Evolutionary conservation across 768 basidiomycete genomes (phyloP), one percentile per base, ranked within the genome.

Genomic region (Phaeotremella skinneri): DNA sequence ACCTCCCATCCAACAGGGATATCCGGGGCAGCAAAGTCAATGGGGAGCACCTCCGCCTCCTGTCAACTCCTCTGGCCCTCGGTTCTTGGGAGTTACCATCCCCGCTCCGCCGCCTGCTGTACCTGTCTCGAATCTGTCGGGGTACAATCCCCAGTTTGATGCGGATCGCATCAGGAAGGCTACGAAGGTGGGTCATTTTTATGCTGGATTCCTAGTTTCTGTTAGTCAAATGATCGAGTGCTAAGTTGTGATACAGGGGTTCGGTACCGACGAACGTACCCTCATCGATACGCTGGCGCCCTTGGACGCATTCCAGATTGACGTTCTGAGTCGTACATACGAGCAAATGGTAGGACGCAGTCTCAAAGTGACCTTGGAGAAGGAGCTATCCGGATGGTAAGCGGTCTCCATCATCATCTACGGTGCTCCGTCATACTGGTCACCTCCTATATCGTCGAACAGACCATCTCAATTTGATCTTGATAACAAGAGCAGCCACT

Each of bases 91-190:
- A 23, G 66, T 71, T 1, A 41, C 64, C 2, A 71, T 77, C 39
- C 74, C 74, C n/a, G 48, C 71, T 13, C 74, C 72, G 21, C 69
- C 73, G n/a, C 76, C 76, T 42, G 74, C 74, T 31, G 47, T 61
- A 17, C 74, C 76, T 1, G 26, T 74, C 5, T 56, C 63, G 21
- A 56, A 61, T 17, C 59, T 76, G 34, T 55, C 56, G 26, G 71
- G 69, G 5, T 77, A 77, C 56, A 67, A 76, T 56, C 59, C 78
- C 4, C 51, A 59, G 50, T 73, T 74, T 41, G 78, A 79, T 52
- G 72, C 72, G 4, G 72, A 78, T 39, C 59, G 76, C 11, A 61
- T 79, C 21, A 30, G 77, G 21, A 79, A 78, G 51, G 79, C 79
- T 11, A 78, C 78, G 29, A 79, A 79, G 64, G 79, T 76, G 41